Base-by-base conservation (phyloP, 176 grass and related monocot species). In the Chloris gayana region DNA sequence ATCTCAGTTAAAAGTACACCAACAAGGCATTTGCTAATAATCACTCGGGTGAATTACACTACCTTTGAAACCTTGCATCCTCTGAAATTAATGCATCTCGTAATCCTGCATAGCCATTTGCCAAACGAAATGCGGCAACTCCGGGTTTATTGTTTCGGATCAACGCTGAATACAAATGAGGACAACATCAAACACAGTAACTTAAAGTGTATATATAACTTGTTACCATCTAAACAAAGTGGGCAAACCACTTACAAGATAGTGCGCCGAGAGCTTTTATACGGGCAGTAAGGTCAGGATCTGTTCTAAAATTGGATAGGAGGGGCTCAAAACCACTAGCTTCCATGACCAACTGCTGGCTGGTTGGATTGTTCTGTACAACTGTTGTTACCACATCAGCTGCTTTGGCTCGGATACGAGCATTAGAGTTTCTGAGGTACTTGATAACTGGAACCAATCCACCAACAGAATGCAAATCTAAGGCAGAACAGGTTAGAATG, bases 331-430 rank as follows among this genome's bases (percentile, higher is more conserved):
- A 87, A 31, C 94, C 91, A 90, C 91, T 87, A 83, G 91, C 87
- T 88, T 94, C 94, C 94, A 97, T 97, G 32, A 97, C 91, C 80
- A 86, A 87, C 75, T 94, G 82, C 88, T 94, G 94, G 46, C 94
- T 97, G n/a, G 72, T 88, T 22, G 91, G 89, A 90, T 97, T 97
- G 83, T 94, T 97, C 67, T 94, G 94, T 75, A 97, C 94, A 80
- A 97, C 80, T 22, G 94, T 97, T 65, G 91, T 92, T 74, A 97
- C 80, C 74, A 92, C 94, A 79, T 97, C 89, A 76, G 94, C 91
- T 70, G 91, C 89, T 74, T 94, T 94, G n/a, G 91, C 91, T 90
- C 89, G 85, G 70, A 97, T 94, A 59, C 77, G 81, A 70, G 94
- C 79, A 80, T 92, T 86, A 64, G 87, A 88, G 76, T 90, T 94